Evolutionary conservation across 2,329 filamentous ascomycete species (phyloP).

Genomic region (Ascochyta pisi): DNA sequence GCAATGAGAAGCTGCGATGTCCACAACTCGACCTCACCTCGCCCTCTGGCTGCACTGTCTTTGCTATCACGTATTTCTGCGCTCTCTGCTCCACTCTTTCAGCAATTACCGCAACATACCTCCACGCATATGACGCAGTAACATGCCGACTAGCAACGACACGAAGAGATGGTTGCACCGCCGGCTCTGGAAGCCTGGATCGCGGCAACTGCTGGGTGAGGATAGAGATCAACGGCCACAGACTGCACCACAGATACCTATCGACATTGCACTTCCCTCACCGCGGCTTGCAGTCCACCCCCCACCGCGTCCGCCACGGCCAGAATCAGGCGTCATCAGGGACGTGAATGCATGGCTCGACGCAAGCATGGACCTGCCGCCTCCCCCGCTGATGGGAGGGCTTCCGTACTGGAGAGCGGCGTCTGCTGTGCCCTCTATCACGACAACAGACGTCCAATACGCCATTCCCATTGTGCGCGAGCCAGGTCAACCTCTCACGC

Average conservation of each 20-base stretch:
- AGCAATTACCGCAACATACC: too few relatives aligned
- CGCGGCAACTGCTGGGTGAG: constrained; percentile 19
- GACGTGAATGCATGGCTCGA: constrained; percentile 46
- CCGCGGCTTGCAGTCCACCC: constrained; percentile 18
- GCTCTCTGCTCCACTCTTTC: too few relatives aligned
- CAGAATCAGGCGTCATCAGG: constrained; percentile 33
- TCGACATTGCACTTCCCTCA: constrained; percentile 17
- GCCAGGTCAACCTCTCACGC: constrained; percentile 17
- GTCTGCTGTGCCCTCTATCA: constrained; percentile 9
- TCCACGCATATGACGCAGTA: too few relatives aligned
- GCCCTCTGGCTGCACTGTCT: too few relatives aligned
- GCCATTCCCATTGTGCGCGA: constrained; percentile 33
- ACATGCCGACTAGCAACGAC: constrained; percentile 3
- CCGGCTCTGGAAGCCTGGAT: constrained; percentile 29
- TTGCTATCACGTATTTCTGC: too few relatives aligned
- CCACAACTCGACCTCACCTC: too few relatives aligned
- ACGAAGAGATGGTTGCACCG: constrained; percentile 38
- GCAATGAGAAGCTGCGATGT: too few relatives aligned
- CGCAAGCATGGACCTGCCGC: constrained; percentile 33
- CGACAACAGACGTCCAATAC: constrained; percentile 31
- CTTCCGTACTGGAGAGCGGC: constrained; percentile 43
- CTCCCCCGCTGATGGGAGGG: constrained; percentile 43
- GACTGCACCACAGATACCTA: constrained; percentile 32
- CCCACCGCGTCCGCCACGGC: constrained; percentile 32
- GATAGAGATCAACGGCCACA: constrained; percentile 24